Base-by-base conservation (phyloP, 2,329 filamentous ascomycete species). In the Salinomyces thailandicus region DNA sequence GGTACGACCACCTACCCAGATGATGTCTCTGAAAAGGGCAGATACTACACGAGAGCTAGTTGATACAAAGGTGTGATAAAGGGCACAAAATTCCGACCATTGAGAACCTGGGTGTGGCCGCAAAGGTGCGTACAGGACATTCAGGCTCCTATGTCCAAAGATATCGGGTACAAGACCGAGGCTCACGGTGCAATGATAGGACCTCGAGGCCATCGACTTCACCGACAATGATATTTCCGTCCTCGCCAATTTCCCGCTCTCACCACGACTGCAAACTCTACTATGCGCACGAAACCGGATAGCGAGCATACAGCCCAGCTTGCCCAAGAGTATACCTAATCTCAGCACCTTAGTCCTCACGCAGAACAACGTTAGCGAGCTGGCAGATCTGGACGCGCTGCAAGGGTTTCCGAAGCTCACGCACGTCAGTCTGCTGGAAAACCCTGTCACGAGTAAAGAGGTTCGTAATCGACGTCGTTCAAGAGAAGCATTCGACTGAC, bases 11-110 rank as follows among this genome's bases (percentile, higher is more conserved):
- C 47, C 39, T 36, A 17, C 45, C 46, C 46, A 44, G 40, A 37
- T 30, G 41, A 48, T 57, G 53, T 16, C 74, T 66, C 68, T 77
- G 82, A 82, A 85, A 93, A 85, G 85, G 79, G 73, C 84, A 89
- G 86, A 91, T 93, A 77, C 85, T 94, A 84, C 84, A 86, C 77
- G 31, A 68, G 62, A 60, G 55, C 55, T 54, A 56, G 57, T 54
- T 60, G 50, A 60, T 58, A 51, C 52, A 57, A 51, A 50, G 43
- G 32, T 41, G 22, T 61, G 63, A 60, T 66, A 63, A 77, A 98
- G 91, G 91, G 69, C 87, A 96, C 69, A 87, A 93, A 69, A 96
- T 98, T 62, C 85, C 89, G 55, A 76, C 81, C 43, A 94, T 98
- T 69, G 91, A 98, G 72, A 98, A 98, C 64, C 67, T 98, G 67